phyloP scores from a whole-genome alignment of 2,329 filamentous ascomycete species.

The Hansfordia pulvinata region DNA sequence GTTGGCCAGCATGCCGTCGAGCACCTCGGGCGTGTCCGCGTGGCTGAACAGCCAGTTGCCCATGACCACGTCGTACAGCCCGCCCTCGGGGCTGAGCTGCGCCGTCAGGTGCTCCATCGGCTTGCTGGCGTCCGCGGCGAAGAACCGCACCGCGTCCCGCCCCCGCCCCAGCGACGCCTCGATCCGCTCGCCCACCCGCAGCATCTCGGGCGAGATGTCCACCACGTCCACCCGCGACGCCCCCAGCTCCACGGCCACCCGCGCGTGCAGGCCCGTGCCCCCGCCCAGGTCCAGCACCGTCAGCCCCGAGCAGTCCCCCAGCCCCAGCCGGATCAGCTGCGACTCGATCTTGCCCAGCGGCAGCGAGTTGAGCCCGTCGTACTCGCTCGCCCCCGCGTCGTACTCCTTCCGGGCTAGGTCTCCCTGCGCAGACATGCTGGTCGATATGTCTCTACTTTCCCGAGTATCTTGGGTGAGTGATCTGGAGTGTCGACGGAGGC shows the following conservation, averaged over 20 bases:
- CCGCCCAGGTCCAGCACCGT: slow-evolving; percentile 16
- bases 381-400: slow-evolving; percentile 3
- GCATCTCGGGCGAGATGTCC: slow-evolving; percentile 14
- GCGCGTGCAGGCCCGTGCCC: slow-evolving; percentile 14
- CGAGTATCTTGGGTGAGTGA: no score
- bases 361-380: slow-evolving; percentile 1
- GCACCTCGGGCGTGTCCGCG: slow-evolving; percentile 8
- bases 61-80: slow-evolving; percentile 21
- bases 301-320: slow-evolving; percentile 11
- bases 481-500: no score
- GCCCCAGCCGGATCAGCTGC: slow-evolving; percentile 14
- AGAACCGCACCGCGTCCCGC: slow-evolving; percentile 7
- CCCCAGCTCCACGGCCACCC: slow-evolving; percentile 11
- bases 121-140: slow-evolving; percentile 11
- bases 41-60: slow-evolving; percentile 19
- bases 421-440: no score
- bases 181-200: slow-evolving; percentile 7
- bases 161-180: slow-evolving; percentile 6
- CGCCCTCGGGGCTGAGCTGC: slow-evolving; percentile 2
- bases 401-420: slow-evolving; percentile 4
- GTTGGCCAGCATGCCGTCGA: slow-evolving; percentile 16
- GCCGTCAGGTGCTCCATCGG: slow-evolving; percentile 9
- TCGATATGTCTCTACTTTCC: no score
- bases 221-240: slow-evolving; percentile 14
- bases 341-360: slow-evolving; percentile 10